phyloP scores from a whole-genome alignment of 805 yeast species.

The Saccharomycodes ludwigii region DNA sequence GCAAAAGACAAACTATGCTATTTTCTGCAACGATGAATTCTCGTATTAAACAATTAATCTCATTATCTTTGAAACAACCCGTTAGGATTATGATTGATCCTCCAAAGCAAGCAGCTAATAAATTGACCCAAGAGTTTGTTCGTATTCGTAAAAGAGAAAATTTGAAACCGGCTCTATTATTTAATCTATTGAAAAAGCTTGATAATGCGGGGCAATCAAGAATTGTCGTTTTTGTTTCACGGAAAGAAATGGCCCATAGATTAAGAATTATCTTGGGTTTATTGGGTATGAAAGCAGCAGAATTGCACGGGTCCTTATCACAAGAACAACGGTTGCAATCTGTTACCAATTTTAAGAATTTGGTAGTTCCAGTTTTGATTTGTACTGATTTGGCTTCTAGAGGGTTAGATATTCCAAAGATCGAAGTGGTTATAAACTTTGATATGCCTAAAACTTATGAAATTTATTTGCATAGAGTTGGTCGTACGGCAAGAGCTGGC shows the following conservation, averaged over 20 bases:
- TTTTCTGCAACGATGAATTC: slow-evolving; percentile 99
- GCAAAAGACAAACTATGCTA: slow-evolving; percentile 82
- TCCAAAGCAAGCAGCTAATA: slow-evolving; percentile 88
- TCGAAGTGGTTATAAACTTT: slow-evolving; percentile 85
- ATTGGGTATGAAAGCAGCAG: slow-evolving; percentile 65
- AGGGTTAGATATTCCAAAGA: slow-evolving; percentile 98
- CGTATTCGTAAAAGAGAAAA: slow-evolving; percentile 84
- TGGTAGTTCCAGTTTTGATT: slow-evolving; percentile 73
- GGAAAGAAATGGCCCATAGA: slow-evolving; percentile 84
- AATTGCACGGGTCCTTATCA: slow-evolving; percentile 70
- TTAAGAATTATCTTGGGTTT: slow-evolving; percentile 67
- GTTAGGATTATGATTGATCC: slow-evolving; percentile 94
- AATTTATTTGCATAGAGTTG: slow-evolving; percentile 90
- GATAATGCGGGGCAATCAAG: slow-evolving; percentile 55
- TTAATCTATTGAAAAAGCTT: slow-evolving; percentile 53
- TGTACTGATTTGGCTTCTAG: slow-evolving; percentile 99
- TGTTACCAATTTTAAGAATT: slow-evolving; percentile 69
- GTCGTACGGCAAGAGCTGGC: slow-evolving; percentile 99
- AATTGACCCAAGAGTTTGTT: slow-evolving; percentile 84
- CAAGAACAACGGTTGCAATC: slow-evolving; percentile 89
- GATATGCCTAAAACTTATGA: slow-evolving; percentile 94
- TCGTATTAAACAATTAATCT: slow-evolving; percentile 74
- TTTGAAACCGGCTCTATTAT: slow-evolving; percentile 72
- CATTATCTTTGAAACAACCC: slow-evolving; percentile 79
- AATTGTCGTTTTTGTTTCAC: slow-evolving; percentile 80